Base-by-base conservation (phyloP, 1,139 yeast genomes). In the Candida sanyaensis region DNA sequence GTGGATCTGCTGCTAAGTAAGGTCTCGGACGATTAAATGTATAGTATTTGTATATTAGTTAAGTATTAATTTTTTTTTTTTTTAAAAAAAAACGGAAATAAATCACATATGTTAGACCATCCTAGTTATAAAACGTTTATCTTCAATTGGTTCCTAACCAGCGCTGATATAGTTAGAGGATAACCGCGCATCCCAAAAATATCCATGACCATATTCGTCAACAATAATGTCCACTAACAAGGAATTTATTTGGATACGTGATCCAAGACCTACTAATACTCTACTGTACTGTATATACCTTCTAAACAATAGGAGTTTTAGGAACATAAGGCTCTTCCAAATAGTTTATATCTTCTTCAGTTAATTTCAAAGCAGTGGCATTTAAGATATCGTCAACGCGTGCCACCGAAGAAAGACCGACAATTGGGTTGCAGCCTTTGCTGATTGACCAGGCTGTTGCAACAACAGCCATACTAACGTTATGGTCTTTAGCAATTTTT, bases 1-100 rank as follows among this genome's bases (percentile, higher is more conserved):
- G 99, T 77, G 75, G 81, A 6, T 77, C 83, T 48, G 85, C 85
- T 36, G 79, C 78, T 11, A 68, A 67, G 45, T 68, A 64, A 27
- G 27, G 31, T 6, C 3, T 6, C 8, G 2, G 10, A 2, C n/a
- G 4, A 33, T 21, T 17, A 17, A 5, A 9, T 33, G 24, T 33
- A 17, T 30, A 30, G 12, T 30, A 13, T 30, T 4, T 36, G 39
- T 36, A 36, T 24, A 36, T 36, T 36, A 36, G 39, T 26, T 3
- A 26, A 17, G 3, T 17, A 17, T 17, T 17, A 17, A 17, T 17
- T 17, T 17, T 17, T 17, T 17, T 17, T 17, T 17, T 17, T 17
- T 17, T 17, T 17, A 17, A 17, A 17, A 26, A 26, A 26, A 5
- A 26, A 26, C 6, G 12, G 21, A 32, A 12, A 12, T 21, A 32